A percentile compares a stretch with the other conserved stretches of the same genome.
Conservation (phyloP, 2,329 filamentous ascomycete species). For the Colletotrichum higginsianum region DNA sequence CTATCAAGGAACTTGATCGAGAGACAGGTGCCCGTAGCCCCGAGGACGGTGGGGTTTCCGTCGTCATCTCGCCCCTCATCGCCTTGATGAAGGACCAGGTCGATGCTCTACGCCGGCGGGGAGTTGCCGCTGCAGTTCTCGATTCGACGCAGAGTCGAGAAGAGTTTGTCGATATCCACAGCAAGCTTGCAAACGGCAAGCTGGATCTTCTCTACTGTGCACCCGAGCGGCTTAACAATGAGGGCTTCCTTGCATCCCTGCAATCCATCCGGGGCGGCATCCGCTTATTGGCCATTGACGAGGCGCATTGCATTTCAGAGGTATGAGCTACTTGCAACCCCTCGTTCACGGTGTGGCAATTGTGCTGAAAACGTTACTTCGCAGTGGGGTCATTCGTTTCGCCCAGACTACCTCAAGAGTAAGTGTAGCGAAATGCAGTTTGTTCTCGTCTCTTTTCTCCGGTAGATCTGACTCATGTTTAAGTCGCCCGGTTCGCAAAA, state of each 20-base stretch:
- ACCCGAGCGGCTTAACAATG: constrained; percentile 73
- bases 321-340: constrained; percentile 6
- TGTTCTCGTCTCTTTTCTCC: constrained; percentile 38
- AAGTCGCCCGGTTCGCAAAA: constrained; percentile 67
- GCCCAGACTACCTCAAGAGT: constrained; percentile 67
- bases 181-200: constrained; percentile 58
- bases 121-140: constrained; percentile 67
- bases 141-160: constrained; percentile 70
- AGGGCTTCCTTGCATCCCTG: constrained; percentile 70
- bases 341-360: background rate
- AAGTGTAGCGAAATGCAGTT: background rate
- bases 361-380: background rate
- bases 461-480: constrained; percentile 43
- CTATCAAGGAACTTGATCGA: constrained; percentile 61
- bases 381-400: constrained; percentile 65
- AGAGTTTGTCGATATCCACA: constrained; percentile 56
- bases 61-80: constrained; percentile 70
- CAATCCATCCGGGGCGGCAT: constrained; percentile 68
- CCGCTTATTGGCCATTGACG: constrained; percentile 70
- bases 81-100: constrained; percentile 75
- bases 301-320: constrained; percentile 73
- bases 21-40: constrained; percentile 46
- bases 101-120: constrained; percentile 64
- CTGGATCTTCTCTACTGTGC: constrained; percentile 71
- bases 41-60: constrained; percentile 63